Conservation (phyloP, 805 yeast species). For the Pachysolen tannophilus region DNA sequence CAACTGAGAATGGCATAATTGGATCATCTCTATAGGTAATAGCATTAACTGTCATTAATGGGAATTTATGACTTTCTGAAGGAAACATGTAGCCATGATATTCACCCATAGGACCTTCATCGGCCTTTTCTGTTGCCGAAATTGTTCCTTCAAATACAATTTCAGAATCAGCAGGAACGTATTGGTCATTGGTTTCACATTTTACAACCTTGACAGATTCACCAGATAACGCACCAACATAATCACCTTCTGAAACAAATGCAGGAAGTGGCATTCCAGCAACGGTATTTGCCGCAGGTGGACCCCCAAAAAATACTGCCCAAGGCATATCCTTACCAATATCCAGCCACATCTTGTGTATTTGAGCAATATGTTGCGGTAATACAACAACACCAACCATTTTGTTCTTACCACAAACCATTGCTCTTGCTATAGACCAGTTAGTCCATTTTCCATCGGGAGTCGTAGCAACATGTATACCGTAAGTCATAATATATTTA, state of each 20-base stretch:
- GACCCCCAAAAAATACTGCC: conserved; percentile 21
- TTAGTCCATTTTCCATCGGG: conserved; percentile 21
- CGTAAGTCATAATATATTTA: conserved; percentile 20
- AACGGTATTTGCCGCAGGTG: conserved; percentile 21
- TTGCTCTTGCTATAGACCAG: conserved; percentile 23
- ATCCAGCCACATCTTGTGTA: conserved; percentile 17
- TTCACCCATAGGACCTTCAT: conserved; percentile 24
- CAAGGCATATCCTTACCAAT: conserved; percentile 17
- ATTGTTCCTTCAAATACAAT: conserved; percentile 20
- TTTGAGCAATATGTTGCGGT: conserved; percentile 20
- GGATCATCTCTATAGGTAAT: conserved; percentile 19
- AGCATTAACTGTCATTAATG: conserved; percentile 16
- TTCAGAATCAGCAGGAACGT: conserved; percentile 19
- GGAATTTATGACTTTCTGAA: conserved; percentile 18
- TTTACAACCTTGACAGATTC: conserved; percentile 19
- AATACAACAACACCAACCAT: conserved; percentile 19
- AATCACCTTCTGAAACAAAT: conserved; percentile 16
- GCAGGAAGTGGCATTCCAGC: conserved; percentile 19
- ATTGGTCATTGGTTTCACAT: conserved; percentile 16
- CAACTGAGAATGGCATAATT: conserved; percentile 19
- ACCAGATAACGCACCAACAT: conserved; percentile 19
- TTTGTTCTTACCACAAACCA: conserved; percentile 17
- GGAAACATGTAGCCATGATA: conserved; percentile 22
- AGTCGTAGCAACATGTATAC: conserved; percentile 19
- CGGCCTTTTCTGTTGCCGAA: conserved; percentile 11